Percentiles rank a stretch among this genome's conserved stretches.
Evolutionary conservation across 345 rosid genomes (phyloP).

Genomic region (Gossypium bickii): DNA sequence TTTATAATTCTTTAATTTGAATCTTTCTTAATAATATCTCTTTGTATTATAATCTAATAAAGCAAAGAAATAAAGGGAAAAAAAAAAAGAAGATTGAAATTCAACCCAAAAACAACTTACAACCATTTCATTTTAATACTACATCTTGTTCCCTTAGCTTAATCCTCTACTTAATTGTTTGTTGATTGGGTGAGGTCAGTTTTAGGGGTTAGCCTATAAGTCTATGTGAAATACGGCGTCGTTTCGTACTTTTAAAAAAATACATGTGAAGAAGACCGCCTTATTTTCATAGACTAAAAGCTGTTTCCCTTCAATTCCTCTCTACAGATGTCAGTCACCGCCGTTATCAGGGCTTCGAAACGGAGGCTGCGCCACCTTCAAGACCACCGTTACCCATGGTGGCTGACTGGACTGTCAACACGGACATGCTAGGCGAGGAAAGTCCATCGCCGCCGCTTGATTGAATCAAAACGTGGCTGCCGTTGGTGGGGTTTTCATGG

Average conservation of each 20-base stretch:
- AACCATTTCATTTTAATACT: not conserved
- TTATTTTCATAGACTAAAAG: constrained; percentile 3
- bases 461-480: constrained; percentile 18
- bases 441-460: constrained; percentile 51
- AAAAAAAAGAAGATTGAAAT: no score
- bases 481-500: not conserved
- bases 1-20: no score
- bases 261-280: not conserved
- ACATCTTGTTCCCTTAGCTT: no score
- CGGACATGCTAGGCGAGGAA: constrained; percentile 73
- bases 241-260: not conserved
- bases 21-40: no score
- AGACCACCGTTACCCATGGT: constrained; percentile 38
- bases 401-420: constrained; percentile 66
- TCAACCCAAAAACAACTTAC: no score
- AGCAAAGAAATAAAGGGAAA: no score
- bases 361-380: constrained; percentile 33
- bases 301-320: not conserved
- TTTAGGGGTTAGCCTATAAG: not conserved
- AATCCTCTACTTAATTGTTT: no score
- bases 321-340: not conserved
- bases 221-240: constrained; percentile 5
- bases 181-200: not conserved
- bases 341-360: constrained; percentile 57
- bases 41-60: no score